Percentiles rank a stretch among this genome's conserved stretches.
These are phyloP conservation scores for Magnaporthiopsis rhizophila DNA, from an alignment of 2,329 filamentous ascomycete genomes.

Conservation along the genomic window DNA sequence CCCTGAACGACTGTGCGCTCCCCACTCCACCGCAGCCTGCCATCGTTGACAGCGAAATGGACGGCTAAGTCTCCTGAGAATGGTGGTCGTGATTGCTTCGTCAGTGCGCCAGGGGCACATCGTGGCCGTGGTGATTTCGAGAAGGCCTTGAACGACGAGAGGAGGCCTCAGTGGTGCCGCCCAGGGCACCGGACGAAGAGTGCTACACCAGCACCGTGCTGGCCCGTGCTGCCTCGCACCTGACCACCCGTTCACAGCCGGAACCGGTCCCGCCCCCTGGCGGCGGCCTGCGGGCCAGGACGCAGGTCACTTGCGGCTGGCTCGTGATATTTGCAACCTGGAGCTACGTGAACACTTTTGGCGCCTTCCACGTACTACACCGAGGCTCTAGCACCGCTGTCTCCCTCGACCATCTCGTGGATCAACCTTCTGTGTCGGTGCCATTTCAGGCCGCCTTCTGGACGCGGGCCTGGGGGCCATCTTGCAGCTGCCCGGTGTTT, in stretches of 20 bases:
- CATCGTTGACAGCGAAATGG: background rate
- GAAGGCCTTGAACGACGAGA: background rate
- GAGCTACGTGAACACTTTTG: slow-evolving; percentile 46
- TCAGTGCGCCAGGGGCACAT: background rate
- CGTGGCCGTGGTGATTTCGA: background rate
- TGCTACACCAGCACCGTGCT: slow-evolving; percentile 10
- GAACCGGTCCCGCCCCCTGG: slow-evolving; percentile 33
- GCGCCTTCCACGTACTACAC: slow-evolving; percentile 47
- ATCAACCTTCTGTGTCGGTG: slow-evolving; percentile 43
- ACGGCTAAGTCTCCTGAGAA: background rate
- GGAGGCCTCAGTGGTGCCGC: background rate
- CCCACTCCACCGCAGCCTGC: background rate
- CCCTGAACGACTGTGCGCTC: background rate
- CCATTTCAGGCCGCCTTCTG: slow-evolving; percentile 39
- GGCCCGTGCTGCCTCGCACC: slow-evolving; percentile 16
- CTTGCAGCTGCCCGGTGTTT: slow-evolving; percentile 35
- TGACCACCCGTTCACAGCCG: slow-evolving; percentile 29
- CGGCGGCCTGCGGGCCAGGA: slow-evolving; percentile 35
- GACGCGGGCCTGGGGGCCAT: slow-evolving; percentile 41
- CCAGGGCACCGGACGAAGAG: background rate
- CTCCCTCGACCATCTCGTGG: slow-evolving; percentile 38
- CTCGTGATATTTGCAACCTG: slow-evolving; percentile 38
- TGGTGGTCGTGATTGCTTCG: background rate
- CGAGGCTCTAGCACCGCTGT: slow-evolving; percentile 23
- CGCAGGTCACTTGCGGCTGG: slow-evolving; percentile 26